phyloP scores from a whole-genome alignment of 768 basidiomycete species.

The Suillus americanus region DNA sequence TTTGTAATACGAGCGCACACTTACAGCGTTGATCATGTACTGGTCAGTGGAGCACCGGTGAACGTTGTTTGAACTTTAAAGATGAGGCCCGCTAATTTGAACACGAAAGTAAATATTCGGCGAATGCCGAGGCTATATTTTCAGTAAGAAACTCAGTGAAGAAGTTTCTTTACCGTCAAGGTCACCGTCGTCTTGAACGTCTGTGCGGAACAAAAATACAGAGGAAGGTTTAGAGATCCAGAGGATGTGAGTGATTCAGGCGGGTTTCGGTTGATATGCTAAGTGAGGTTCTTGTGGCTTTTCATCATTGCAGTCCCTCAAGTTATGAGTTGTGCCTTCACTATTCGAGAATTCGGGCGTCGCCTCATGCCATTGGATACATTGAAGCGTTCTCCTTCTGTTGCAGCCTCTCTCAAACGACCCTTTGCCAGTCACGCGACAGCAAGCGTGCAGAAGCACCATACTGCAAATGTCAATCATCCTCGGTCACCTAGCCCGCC shows the following conservation, averaged over 20 bases:
- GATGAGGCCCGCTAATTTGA: too few relatives aligned
- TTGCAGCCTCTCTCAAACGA: conserved; percentile 41
- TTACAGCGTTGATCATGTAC: too few relatives aligned
- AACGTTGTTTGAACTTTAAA: too few relatives aligned
- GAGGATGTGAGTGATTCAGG: neutral
- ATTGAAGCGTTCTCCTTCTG: conserved; percentile 24
- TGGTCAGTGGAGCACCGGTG: too few relatives aligned
- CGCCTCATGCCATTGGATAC: conserved; percentile 62
- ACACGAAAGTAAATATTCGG: neutral
- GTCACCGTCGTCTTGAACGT: neutral
- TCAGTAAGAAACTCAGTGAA: neutral
- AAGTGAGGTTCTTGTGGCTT: neutral
- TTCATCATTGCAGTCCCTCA: conserved; percentile 16
- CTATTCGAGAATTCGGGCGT: conserved; percentile 44
- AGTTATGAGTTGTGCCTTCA: conserved; percentile 47
- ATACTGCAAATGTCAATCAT: conserved; percentile 26
- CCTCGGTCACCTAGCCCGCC: conserved; percentile 8
- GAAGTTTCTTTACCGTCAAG: neutral
- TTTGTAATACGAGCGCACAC: too few relatives aligned
- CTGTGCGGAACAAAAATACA: neutral
- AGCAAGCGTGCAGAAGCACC: conserved; percentile 16
- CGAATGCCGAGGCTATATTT: neutral
- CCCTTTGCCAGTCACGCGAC: conserved; percentile 43
- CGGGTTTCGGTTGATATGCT: neutral
- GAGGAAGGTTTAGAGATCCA: neutral